Evolutionary conservation across 192 early-diverging fungal species (phyloP), one percentile per base, ranked within the genome.

Genomic region (Entomortierella parvispora): DNA sequence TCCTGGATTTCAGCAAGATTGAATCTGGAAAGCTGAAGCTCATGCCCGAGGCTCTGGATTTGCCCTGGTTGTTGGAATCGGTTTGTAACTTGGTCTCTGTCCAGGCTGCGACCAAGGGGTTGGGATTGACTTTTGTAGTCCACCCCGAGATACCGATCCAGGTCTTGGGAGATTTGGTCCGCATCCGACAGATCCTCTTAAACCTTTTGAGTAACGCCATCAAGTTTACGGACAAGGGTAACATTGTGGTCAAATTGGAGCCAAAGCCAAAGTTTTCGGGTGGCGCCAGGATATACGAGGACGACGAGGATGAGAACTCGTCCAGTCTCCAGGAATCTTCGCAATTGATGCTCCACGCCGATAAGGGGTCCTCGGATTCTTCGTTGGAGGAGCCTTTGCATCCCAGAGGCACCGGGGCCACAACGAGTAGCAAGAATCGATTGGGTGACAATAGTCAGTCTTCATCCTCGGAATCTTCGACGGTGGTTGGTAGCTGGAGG

Each of bases 1-100:
- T 95, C 61, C 71, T 94, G 25, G 94, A 94, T 55, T 82, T 92
- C 54, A 91, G 90, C 45, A 93, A 92, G 85, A 88, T 93, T 26
- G 94, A 95, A 65, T 90, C 93, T 17, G 92, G 90, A 31, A 89
- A 90, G 28, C 82, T 95, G 65, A 87, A 80, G 44, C 68, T 94
- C 0, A 87, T 90, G 53, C 78, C 71, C 6, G 87, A 88, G 40
- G 85, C 90, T n/a, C 87, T 89, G 56, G 79, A 86, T 48, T 74
- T 91, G 29, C 83, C 84, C 23, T 66, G 74, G 56, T 48, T 76
- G n/a, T 42, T 81, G 6, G 80, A 81, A 22, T 75, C 68, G 14
- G 72, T 76, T 15, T 75, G 72, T 22, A 76, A 81, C 40, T 33
- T 81, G 48, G 80, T 81, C 11, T 57, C 72, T 7, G 65, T 81